These are phyloP conservation scores for Globisporangium recalcitrans DNA, from an alignment of 352 stramenopile genomes.

Conservation along the genomic window DNA sequence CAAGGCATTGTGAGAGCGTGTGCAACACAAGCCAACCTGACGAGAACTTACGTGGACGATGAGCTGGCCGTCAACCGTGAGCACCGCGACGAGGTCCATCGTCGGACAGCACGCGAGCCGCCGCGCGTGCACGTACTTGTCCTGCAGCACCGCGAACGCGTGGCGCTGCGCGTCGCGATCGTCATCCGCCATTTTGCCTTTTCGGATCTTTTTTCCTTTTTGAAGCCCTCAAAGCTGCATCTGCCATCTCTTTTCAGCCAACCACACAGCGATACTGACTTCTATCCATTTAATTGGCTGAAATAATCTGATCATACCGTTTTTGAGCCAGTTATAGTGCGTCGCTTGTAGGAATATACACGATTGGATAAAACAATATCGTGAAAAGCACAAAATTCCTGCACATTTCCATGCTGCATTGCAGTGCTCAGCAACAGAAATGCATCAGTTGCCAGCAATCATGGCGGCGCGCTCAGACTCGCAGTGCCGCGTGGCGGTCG, in stretches of 20 bases:
- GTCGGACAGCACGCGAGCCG: slow-evolving; percentile 55
- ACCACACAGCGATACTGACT: not conserved
- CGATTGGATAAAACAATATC: too few species aligned
- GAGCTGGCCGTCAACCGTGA: slow-evolving; percentile 64
- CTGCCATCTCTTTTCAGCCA: not conserved
- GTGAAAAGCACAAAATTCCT: not conserved
- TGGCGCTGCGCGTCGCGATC: not conserved
- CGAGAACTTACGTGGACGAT: slow-evolving; percentile 73
- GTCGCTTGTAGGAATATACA: too few species aligned
- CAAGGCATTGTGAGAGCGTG: too few species aligned
- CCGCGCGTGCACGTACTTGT: slow-evolving; percentile 55
- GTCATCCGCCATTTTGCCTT: slow-evolving; percentile 2
- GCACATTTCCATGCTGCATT: not conserved
- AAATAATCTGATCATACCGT: not conserved
- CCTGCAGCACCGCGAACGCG: slow-evolving; percentile 64
- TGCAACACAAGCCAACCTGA: too few species aligned
- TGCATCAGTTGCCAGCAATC: not conserved
- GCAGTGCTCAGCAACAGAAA: not conserved
- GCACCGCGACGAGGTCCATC: slow-evolving; percentile 74
- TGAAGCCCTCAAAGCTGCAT: not conserved
- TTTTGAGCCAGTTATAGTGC: not conserved
- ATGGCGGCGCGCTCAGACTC: not conserved
- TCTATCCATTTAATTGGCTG: not conserved
- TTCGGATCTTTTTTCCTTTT: not conserved
- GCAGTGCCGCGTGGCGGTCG: slow-evolving; percentile 30